These are phyloP conservation scores for Globisporangium viniferum DNA, from an alignment of 352 stramenopile species.

Conservation along the genomic window DNA sequence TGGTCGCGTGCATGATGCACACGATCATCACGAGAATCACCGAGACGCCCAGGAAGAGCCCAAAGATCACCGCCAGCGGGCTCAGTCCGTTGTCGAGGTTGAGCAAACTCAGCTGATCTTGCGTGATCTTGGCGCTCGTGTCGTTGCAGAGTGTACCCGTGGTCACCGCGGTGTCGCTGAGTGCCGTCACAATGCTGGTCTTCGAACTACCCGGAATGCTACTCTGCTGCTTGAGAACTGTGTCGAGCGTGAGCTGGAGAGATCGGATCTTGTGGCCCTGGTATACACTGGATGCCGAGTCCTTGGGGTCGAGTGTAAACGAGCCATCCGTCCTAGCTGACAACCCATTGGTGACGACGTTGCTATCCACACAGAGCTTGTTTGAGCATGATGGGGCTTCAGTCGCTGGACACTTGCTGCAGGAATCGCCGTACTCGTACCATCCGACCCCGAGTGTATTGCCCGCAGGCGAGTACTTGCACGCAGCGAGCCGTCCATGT, in stretches of 20 bases:
- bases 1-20: conserved; percentile 22
- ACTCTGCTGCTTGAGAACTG: not conserved
- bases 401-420: conserved; percentile 5
- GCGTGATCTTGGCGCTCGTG: conserved; percentile 9
- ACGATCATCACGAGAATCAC: conserved; percentile 23
- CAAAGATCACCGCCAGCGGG: conserved; percentile 16
- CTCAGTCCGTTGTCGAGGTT: conserved; percentile 14
- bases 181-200: not conserved
- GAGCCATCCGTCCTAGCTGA: not conserved
- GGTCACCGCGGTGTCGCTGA: conserved; percentile 1
- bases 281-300: conserved; percentile 4
- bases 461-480: conserved; percentile 15
- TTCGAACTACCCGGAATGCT: not conserved
- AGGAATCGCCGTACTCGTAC: conserved; percentile 8
- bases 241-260: conserved; percentile 17
- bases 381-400: not conserved
- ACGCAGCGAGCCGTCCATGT: conserved; percentile 8
- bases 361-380: conserved; percentile 5
- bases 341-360: not conserved
- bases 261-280: conserved; percentile 12
- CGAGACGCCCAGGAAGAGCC: conserved; percentile 15
- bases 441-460: conserved; percentile 4
- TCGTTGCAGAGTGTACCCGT: conserved; percentile 12
- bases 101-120: conserved; percentile 19
- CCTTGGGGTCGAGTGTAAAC: not conserved